Conservation (phyloP, 768 basidiomycete genomes). For the Tylopilus sp. region DNA sequence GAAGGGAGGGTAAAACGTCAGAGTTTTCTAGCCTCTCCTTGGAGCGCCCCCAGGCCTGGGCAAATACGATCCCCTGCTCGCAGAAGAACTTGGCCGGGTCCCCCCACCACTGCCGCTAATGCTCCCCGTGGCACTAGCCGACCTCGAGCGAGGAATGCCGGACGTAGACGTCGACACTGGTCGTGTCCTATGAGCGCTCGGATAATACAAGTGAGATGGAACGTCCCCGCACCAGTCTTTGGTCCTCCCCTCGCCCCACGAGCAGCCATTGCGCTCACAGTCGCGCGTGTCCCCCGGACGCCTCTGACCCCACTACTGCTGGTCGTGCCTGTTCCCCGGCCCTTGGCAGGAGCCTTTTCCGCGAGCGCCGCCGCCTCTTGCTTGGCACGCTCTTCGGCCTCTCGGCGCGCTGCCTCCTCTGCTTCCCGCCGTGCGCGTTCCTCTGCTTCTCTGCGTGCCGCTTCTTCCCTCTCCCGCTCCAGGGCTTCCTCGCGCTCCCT, state of each 20-base stretch:
- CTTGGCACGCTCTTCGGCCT: slow-evolving; percentile 48
- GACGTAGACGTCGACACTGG: slow-evolving; percentile 17
- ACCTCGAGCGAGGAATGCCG: slow-evolving; percentile 20
- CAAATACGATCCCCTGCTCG: too few relatives aligned
- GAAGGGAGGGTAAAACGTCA: too few relatives aligned
- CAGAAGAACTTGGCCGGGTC: slow-evolving; percentile 19
- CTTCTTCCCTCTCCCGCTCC: slow-evolving; percentile 35
- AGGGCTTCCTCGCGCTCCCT: slow-evolving; percentile 37
- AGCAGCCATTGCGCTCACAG: slow-evolving; percentile 40
- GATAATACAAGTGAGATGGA: not conserved
- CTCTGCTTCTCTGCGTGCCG: slow-evolving; percentile 40
- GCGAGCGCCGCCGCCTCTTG: slow-evolving; percentile 43
- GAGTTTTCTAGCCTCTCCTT: too few relatives aligned
- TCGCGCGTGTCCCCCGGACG: slow-evolving; percentile 69
- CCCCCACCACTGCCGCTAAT: slow-evolving; percentile 16
- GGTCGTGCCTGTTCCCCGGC: slow-evolving; percentile 43
- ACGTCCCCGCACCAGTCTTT: slow-evolving; percentile 35
- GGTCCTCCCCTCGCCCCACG: slow-evolving; percentile 44
- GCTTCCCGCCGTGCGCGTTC: slow-evolving; percentile 31
- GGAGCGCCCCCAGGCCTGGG: too few relatives aligned
- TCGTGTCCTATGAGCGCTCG: slow-evolving; percentile 1
- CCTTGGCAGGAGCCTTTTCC: slow-evolving; percentile 22
- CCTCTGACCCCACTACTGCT: slow-evolving; percentile 60
- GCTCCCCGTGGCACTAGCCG: slow-evolving; percentile 27
- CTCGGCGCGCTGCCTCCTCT: slow-evolving; percentile 35